Evolutionary conservation across 106 monocot species (phyloP).

Genomic region (Apostasia ramifera): DNA sequence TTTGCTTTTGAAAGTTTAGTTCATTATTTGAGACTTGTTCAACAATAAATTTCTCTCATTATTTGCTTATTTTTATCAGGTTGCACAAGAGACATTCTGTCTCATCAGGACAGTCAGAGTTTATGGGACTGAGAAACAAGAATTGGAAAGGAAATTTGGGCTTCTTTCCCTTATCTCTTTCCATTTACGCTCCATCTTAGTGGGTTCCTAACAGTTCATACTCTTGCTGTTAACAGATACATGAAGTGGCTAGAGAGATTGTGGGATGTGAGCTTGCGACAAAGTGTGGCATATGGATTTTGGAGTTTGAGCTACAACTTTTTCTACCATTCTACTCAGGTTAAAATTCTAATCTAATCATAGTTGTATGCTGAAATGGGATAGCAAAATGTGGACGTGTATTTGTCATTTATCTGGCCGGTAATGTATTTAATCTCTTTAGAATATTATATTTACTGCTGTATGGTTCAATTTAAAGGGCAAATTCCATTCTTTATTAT

Average conservation of each 20-base stretch:
- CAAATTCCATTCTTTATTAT: too few relatives aligned
- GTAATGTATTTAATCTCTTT: too few relatives aligned
- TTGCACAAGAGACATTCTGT: constrained; percentile 86
- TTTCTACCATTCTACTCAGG: constrained; percentile 93
- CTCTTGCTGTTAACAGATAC: constrained; percentile 38
- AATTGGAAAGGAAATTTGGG: constrained; percentile 53
- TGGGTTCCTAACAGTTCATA: background rate
- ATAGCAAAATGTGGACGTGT: too few relatives aligned
- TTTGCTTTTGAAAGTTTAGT: background rate
- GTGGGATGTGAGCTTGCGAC: constrained; percentile 65
- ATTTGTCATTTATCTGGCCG: too few relatives aligned
- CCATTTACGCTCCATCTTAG: background rate
- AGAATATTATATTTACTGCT: too few relatives aligned
- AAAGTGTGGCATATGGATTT: constrained; percentile 76
- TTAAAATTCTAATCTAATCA: constrained; percentile 10
- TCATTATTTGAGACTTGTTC: background rate
- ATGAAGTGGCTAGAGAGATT: constrained; percentile 56
- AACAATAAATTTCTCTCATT: background rate
- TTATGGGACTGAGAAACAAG: constrained; percentile 90
- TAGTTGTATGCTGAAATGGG: too few relatives aligned
- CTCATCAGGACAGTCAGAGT: constrained; percentile 75
- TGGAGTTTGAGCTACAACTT: constrained; percentile 78
- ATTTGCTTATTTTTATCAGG: constrained; percentile 29
- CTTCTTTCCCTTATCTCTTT: background rate
- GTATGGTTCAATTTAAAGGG: too few relatives aligned